Conservation (phyloP, 805 yeast species). For the Cyberlindnera suaveolens region DNA sequence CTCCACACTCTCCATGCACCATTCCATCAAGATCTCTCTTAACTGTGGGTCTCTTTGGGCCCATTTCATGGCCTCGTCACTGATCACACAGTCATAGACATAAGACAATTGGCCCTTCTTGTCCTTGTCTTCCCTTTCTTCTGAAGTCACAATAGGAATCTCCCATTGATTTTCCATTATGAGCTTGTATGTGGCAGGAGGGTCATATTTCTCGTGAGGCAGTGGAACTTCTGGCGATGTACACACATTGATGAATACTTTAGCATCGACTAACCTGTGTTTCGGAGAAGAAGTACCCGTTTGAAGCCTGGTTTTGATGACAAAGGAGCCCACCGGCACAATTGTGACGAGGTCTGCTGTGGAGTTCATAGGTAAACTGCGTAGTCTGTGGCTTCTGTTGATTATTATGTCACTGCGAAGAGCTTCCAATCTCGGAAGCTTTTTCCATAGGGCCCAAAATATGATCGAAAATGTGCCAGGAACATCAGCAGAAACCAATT, state of each 20-base stretch:
- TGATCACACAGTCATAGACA: constrained; percentile 77
- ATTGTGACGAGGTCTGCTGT: constrained; percentile 22
- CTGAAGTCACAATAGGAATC: constrained; percentile 71
- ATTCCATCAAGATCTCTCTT: constrained; percentile 63
- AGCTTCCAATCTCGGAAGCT: no score
- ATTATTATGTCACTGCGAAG: no score
- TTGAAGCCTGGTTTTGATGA: constrained; percentile 52
- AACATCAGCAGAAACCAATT: no score
- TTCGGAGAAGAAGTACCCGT: constrained; percentile 8
- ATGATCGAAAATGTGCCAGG: no score
- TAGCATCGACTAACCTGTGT: constrained; percentile 37
- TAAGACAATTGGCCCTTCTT: constrained; percentile 61
- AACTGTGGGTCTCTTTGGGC: constrained; percentile 52
- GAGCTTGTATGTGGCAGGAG: constrained; percentile 52
- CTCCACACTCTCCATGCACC: constrained; percentile 81
- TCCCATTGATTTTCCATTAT: constrained; percentile 76
- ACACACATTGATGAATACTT: constrained; percentile 77
- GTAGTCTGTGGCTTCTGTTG: no score
- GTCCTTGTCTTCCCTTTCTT: constrained; percentile 48
- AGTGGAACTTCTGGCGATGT: constrained; percentile 57
- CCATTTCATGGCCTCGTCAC: constrained; percentile 58
- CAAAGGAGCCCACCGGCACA: constrained; percentile 65
- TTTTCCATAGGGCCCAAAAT: no score
- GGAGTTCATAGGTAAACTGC: constrained; percentile 1
- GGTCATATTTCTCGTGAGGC: constrained; percentile 50